Percentiles rank a stretch among this genome's conserved stretches.
Conservation (phyloP, 2,329 filamentous ascomycete species). For the Davidsoniella virescens region DNA sequence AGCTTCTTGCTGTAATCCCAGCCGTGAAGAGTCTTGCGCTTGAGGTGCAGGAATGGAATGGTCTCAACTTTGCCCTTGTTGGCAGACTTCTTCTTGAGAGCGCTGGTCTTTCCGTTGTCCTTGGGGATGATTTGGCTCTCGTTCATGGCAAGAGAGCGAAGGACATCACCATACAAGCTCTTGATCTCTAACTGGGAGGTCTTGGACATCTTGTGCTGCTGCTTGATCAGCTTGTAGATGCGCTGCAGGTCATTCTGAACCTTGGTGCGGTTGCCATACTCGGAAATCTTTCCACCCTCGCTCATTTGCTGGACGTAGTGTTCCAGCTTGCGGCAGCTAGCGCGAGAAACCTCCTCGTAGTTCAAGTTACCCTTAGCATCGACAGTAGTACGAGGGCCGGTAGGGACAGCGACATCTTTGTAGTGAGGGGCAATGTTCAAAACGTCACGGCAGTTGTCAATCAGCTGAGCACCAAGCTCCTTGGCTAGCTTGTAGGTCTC, state of each 20-base stretch:
- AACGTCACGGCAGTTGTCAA: slow-evolving; percentile 94
- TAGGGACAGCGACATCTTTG: slow-evolving; percentile 89
- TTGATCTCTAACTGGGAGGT: slow-evolving; percentile 94
- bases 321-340: slow-evolving; percentile 89
- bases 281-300: slow-evolving; percentile 92
- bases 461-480: slow-evolving; percentile 78
- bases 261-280: slow-evolving; percentile 96
- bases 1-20: slow-evolving; percentile 99
- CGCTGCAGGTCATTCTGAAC: slow-evolving; percentile 89
- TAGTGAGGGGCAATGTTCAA: slow-evolving; percentile 71
- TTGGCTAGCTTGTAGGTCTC: slow-evolving; percentile 98
- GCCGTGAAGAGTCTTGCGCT: slow-evolving; percentile 81
- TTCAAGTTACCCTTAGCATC: slow-evolving; percentile 84
- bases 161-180: slow-evolving; percentile 80
- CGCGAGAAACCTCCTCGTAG: slow-evolving; percentile 73
- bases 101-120: slow-evolving; percentile 58
- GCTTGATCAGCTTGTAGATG: slow-evolving; percentile 96
- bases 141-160: slow-evolving; percentile 92
- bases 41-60: slow-evolving; percentile 92
- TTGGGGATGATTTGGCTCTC: slow-evolving; percentile 91
- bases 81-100: slow-evolving; percentile 34
- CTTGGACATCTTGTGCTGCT: slow-evolving; percentile 95
- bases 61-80: slow-evolving; percentile 89
- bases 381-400: slow-evolving; percentile 81
- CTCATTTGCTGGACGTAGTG: slow-evolving; percentile 99